These are phyloP conservation scores for Brassica carinata DNA, from an alignment of 345 rosid species.

Conservation along the genomic window DNA sequence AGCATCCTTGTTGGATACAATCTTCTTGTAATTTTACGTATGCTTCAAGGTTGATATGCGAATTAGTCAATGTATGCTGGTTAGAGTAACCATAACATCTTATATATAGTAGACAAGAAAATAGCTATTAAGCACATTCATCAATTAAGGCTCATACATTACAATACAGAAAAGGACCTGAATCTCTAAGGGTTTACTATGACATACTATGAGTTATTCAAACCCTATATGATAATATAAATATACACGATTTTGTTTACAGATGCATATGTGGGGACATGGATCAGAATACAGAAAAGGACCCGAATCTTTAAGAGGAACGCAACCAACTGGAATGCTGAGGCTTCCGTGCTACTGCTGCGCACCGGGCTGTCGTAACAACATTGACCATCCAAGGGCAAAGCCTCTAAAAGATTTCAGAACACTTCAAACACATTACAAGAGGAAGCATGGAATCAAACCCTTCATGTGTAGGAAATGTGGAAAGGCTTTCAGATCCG, in stretches of 20 bases:
- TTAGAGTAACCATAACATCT: neutral
- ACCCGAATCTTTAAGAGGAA: conserved; percentile 74
- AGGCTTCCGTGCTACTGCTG: conserved; percentile 82
- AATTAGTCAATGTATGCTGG: neutral
- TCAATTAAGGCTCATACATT: neutral
- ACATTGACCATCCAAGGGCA: conserved; percentile 76
- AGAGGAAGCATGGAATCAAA: conserved; percentile 73
- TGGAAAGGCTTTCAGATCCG: conserved; percentile 63
- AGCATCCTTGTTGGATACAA: neutral
- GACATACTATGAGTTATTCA: conserved; percentile 8
- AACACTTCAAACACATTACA: conserved; percentile 87
- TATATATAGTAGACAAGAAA: neutral
- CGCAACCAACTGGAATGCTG: conserved; percentile 74
- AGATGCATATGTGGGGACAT: conserved; percentile 98
- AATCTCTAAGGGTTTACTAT: neutral
- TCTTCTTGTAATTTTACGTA: neutral
- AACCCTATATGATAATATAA: conserved; percentile 13
- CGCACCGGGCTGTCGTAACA: conserved; percentile 67
- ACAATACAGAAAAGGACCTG: neutral
- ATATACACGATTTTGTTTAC: neutral
- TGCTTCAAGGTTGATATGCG: neutral
- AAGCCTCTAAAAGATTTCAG: conserved; percentile 78
- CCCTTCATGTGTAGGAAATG: conserved; percentile 76
- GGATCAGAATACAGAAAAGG: conserved; percentile 91
- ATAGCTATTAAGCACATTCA: neutral